Percentiles rank a stretch among this genome's conserved stretches.
These are phyloP conservation scores for Iris macrosiphon DNA, from an alignment of 106 monocot species.

Conservation along the genomic window DNA sequence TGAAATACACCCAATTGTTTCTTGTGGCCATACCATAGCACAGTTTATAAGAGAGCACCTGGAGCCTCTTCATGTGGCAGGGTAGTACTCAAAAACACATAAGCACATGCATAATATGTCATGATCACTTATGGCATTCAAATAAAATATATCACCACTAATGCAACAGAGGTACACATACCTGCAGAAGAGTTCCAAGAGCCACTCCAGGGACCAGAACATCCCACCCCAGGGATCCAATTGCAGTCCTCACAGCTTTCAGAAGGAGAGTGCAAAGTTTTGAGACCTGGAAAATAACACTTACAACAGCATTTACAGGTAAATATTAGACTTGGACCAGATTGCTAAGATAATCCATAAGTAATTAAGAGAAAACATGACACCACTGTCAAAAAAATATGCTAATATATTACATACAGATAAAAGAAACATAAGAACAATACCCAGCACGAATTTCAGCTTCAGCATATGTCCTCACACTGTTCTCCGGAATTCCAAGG, in stretches of 20 bases:
- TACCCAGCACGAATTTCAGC: conserved; percentile 99
- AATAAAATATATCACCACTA: background rate
- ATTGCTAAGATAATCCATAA: background rate
- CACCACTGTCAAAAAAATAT: too few relatives aligned
- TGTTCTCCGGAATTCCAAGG: conserved; percentile 77
- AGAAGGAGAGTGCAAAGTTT: conserved; percentile 73
- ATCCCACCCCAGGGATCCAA: conserved; percentile 85
- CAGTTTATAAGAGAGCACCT: background rate
- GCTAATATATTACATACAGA: too few relatives aligned
- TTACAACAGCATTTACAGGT: conserved; percentile 18
- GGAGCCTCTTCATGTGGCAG: background rate
- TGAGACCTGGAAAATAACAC: conserved; percentile 94
- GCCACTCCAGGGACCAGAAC: conserved; percentile 85
- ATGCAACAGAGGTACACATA: background rate
- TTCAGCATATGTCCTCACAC: conserved; percentile 86
- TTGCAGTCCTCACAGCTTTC: conserved; percentile 45
- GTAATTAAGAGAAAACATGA: background rate
- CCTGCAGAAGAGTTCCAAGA: conserved; percentile 67
- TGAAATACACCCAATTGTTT: background rate
- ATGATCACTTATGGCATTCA: background rate
- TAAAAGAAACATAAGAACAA: too few relatives aligned
- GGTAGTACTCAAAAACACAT: background rate
- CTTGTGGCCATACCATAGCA: background rate
- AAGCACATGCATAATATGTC: background rate
- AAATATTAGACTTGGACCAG: conserved; percentile 7